These are phyloP conservation scores for Leishmania major DNA, from an alignment of 208 protist genomes.

Conservation along the genomic window DNA sequence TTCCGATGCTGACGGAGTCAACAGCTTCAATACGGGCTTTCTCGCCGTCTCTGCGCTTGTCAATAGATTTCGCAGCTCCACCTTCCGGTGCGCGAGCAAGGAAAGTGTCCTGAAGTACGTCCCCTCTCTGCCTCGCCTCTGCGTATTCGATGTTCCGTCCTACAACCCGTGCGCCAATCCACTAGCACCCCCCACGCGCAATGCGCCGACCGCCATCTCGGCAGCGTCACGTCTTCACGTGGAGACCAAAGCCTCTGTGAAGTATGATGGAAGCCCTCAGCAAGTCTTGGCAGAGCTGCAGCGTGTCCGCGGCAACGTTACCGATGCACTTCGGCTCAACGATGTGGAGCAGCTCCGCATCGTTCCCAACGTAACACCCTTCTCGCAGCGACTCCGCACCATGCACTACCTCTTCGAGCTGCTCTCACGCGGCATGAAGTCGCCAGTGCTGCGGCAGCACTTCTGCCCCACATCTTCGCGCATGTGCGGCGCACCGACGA, in stretches of 20 bases:
- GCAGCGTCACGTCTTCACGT: slow-evolving; percentile 1
- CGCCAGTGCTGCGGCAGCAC: slow-evolving; percentile 39
- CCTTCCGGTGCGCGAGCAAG: slow-evolving; percentile 29
- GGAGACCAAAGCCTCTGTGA: not conserved
- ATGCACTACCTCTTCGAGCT: slow-evolving; percentile 73
- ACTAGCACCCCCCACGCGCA: not conserved
- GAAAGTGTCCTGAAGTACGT: slow-evolving; percentile 73
- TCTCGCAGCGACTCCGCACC: slow-evolving; percentile 80
- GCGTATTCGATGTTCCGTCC: slow-evolving; percentile 82
- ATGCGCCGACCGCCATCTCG: not conserved
- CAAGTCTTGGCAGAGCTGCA: slow-evolving; percentile 19
- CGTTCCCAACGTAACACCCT: slow-evolving; percentile 79
- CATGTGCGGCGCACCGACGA: not conserved
- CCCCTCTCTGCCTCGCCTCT: slow-evolving; percentile 59
- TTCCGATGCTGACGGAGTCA: not conserved
- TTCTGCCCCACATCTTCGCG: slow-evolving; percentile 31
- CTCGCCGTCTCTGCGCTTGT: slow-evolving; percentile 75
- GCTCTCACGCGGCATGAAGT: slow-evolving; percentile 43
- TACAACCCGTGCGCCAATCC: slow-evolving; percentile 44
- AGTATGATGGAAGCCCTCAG: not conserved
- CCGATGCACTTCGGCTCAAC: slow-evolving; percentile 25
- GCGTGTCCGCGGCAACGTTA: slow-evolving; percentile 26
- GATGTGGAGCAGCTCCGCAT: slow-evolving; percentile 71
- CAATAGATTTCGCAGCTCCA: slow-evolving; percentile 62
- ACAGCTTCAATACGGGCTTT: slow-evolving; percentile 65